These are phyloP conservation scores for Tephrocybe sp. DNA, from an alignment of 768 basidiomycete genomes.

Conservation along the genomic window DNA sequence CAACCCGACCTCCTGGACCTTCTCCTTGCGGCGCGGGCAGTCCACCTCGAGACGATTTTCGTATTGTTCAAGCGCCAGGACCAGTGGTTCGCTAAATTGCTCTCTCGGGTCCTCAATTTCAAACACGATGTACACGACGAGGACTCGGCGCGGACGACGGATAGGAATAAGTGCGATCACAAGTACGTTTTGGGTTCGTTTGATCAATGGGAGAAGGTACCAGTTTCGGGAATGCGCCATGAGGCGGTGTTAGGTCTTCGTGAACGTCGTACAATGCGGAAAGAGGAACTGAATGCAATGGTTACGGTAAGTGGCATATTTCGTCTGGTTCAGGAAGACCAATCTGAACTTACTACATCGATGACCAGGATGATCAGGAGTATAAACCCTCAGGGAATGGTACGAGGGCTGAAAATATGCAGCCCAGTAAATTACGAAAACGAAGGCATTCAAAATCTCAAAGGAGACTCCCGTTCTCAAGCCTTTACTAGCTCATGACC, in stretches of 20 bases:
- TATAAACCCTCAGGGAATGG: too few species aligned
- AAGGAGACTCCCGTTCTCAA: too few species aligned
- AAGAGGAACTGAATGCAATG: background rate
- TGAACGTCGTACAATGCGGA: background rate
- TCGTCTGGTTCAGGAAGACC: too few species aligned
- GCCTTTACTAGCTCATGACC: too few species aligned
- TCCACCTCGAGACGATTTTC: constrained; percentile 2
- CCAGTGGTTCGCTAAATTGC: constrained; percentile 5
- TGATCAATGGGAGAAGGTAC: background rate
- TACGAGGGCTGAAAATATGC: too few species aligned
- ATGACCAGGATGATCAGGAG: too few species aligned
- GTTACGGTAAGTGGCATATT: background rate
- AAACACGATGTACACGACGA: background rate
- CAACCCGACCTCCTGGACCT: constrained; percentile 4
- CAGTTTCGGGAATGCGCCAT: background rate
- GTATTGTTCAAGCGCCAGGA: constrained; percentile 3
- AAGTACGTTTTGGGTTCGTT: background rate
- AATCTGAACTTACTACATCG: too few species aligned
- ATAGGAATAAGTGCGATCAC: constrained; percentile 1
- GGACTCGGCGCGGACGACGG: background rate
- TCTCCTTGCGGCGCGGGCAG: background rate
- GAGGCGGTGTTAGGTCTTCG: constrained; percentile 2
- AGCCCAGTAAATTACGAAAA: too few species aligned
- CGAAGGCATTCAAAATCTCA: too few species aligned
- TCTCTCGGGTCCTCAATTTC: constrained; percentile 5